phyloP scores from a whole-genome alignment of 1,284 basidiomycete genomes.

The Cryptococcus neoformans region DNA sequence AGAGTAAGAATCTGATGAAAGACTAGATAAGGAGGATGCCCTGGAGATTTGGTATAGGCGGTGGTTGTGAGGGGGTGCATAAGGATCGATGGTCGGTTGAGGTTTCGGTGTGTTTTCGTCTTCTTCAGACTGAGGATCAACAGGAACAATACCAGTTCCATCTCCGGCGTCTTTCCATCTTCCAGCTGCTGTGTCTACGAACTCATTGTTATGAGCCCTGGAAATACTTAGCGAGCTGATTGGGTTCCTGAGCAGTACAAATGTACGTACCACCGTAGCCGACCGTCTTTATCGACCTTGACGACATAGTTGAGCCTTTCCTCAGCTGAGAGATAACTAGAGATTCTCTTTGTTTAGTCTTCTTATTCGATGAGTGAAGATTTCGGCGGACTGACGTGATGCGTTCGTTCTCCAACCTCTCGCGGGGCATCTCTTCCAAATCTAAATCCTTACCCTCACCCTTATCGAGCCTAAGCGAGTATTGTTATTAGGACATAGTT shows the following conservation, averaged over 20 bases:
- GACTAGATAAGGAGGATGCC: conserved; percentile 1
- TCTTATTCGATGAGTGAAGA: no score
- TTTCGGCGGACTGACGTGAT: conserved; percentile 28
- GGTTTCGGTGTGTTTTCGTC: background rate
- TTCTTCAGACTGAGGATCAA: conserved; percentile 30
- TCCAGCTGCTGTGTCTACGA: conserved; percentile 61
- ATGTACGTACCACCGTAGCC: conserved; percentile 58
- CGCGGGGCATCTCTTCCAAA: conserved; percentile 63
- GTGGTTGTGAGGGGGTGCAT: background rate
- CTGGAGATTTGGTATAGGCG: background rate
- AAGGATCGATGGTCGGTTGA: background rate
- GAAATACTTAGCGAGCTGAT: background rate
- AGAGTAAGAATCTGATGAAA: conserved; percentile 21
- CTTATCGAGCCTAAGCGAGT: conserved; percentile 60
- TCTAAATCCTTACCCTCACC: conserved; percentile 65
- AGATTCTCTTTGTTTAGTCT: no score
- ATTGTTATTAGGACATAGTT: no score
- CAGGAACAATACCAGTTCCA: conserved; percentile 59
- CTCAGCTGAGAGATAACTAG: conserved; percentile 57
- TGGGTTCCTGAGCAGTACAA: background rate
- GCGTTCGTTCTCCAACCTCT: conserved; percentile 64
- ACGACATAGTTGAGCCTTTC: conserved; percentile 71
- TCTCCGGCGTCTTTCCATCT: conserved; percentile 63
- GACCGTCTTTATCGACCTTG: conserved; percentile 61
- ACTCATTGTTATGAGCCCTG: conserved; percentile 58